phyloP scores from a whole-genome alignment of 2,329 filamentous ascomycete species.

The Gliomastix tumulicola region DNA sequence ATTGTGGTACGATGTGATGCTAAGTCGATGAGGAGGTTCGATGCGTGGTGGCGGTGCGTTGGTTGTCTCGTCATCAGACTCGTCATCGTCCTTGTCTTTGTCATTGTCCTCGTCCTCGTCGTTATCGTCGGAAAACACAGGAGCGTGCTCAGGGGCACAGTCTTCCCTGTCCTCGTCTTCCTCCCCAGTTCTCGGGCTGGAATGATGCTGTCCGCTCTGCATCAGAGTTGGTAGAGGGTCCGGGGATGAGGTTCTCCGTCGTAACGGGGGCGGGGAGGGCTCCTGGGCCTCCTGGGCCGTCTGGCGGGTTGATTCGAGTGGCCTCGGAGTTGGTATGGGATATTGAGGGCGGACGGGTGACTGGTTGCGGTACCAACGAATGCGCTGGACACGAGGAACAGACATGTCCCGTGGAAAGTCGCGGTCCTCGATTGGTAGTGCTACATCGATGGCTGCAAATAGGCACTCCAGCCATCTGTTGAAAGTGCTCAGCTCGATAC shows the following conservation, averaged over 20 bases:
- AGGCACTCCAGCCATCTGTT: constrained; percentile 62
- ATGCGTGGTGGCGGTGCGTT: constrained; percentile 16
- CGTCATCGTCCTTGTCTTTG: constrained; percentile 7
- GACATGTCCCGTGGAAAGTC: constrained; percentile 56
- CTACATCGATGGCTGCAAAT: constrained; percentile 68
- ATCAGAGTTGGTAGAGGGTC: too few species aligned
- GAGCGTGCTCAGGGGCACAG: neutral
- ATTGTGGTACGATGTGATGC: constrained; percentile 37
- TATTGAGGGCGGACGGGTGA: constrained; percentile 14
- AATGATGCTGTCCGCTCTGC: too few species aligned
- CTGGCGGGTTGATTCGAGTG: too few species aligned
- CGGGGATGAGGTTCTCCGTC: constrained; percentile 9
- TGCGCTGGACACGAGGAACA: constrained; percentile 48
- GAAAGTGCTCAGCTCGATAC: constrained; percentile 57
- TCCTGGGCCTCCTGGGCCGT: neutral
- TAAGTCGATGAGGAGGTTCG: constrained; percentile 28
- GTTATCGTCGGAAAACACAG: constrained; percentile 2
- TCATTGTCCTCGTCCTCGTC: constrained; percentile 4
- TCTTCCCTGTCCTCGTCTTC: neutral
- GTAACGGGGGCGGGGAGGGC: neutral
- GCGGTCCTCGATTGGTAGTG: constrained; percentile 64
- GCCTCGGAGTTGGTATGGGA: too few species aligned
- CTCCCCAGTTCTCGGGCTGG: too few species aligned
- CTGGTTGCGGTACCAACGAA: constrained; percentile 40
- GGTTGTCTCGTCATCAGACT: constrained; percentile 9